A percentile compares a stretch with the other conserved stretches of the same genome.
phyloP scores from a whole-genome alignment of 805 yeast species.

The Hanseniaspora valbyensis region DNA sequence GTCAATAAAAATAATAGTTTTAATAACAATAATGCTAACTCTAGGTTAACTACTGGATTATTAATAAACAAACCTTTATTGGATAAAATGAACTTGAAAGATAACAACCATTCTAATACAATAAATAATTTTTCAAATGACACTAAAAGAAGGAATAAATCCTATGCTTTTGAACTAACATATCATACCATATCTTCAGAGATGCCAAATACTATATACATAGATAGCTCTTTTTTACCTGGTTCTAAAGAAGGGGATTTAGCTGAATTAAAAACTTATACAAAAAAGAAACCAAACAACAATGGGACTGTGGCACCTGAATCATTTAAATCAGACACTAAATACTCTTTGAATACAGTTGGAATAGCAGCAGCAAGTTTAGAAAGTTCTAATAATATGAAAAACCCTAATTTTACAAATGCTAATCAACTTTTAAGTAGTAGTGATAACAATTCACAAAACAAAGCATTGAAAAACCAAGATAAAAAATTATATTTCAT shows the following conservation, averaged over 20 bases:
- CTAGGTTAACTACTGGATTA: neutral
- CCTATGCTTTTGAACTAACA: constrained; percentile 22
- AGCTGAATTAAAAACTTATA: constrained; percentile 52
- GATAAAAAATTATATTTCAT: constrained; percentile 36
- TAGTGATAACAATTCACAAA: constrained; percentile 6
- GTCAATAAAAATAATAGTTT: neutral
- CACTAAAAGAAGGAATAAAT: constrained; percentile 12
- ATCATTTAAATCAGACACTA: neutral
- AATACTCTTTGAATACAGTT: neutral
- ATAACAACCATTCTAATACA: neutral
- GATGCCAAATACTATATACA: constrained; percentile 48
- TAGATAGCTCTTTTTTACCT: constrained; percentile 50
- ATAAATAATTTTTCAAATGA: neutral
- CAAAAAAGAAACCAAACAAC: neutral
- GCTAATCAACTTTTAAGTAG: neutral
- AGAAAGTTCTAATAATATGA: neutral
- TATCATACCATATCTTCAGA: constrained; percentile 52
- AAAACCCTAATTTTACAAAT: neutral
- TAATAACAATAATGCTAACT: neutral
- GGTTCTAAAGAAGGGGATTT: constrained; percentile 64
- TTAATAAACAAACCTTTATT: neutral
- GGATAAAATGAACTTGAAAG: neutral
- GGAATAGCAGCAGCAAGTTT: neutral
- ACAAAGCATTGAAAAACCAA: constrained; percentile 12
- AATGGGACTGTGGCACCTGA: neutral